Conservation (phyloP, 2,329 filamentous ascomycete species). For the Hymenoscyphus repandus region DNA sequence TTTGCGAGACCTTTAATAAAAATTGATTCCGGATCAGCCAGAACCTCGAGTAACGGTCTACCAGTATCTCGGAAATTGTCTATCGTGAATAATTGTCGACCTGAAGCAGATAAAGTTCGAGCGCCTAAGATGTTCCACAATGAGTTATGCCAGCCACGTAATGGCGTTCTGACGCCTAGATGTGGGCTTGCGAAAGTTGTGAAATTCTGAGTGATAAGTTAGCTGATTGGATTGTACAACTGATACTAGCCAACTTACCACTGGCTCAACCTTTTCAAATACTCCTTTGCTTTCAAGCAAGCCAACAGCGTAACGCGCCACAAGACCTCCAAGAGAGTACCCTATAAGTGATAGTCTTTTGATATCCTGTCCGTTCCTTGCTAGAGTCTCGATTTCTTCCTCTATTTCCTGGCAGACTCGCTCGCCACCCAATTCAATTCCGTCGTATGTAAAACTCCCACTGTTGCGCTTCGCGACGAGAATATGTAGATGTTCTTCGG, state of each 20-base stretch:
- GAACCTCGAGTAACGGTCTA: constrained; percentile 71
- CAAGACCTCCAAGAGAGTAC: constrained; percentile 83
- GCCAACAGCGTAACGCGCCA: constrained; percentile 81
- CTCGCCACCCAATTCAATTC: constrained; percentile 63
- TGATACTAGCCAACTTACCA: constrained; percentile 43
- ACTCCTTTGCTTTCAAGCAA: constrained; percentile 75
- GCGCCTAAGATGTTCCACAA: constrained; percentile 83
- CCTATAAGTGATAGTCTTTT: constrained; percentile 81
- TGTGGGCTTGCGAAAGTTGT: constrained; percentile 86
- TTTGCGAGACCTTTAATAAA: constrained; percentile 74
- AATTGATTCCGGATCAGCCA: constrained; percentile 78
- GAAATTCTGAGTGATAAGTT: constrained; percentile 59
- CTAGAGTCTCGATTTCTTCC: constrained; percentile 52
- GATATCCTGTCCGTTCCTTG: constrained; percentile 62
- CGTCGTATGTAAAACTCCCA: constrained; percentile 67
- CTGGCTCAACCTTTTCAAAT: constrained; percentile 72
- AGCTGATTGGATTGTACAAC: neutral
- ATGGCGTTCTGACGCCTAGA: constrained; percentile 67
- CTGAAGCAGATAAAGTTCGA: constrained; percentile 74
- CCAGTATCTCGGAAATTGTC: constrained; percentile 80
- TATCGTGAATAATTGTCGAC: constrained; percentile 80
- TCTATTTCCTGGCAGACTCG: constrained; percentile 63
- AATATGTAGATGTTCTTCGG: constrained; percentile 61
- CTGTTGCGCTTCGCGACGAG: constrained; percentile 68
- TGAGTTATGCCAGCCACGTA: constrained; percentile 59